phyloP scores from a whole-genome alignment of 306 rosid species.

The Albizia julibrissin region DNA sequence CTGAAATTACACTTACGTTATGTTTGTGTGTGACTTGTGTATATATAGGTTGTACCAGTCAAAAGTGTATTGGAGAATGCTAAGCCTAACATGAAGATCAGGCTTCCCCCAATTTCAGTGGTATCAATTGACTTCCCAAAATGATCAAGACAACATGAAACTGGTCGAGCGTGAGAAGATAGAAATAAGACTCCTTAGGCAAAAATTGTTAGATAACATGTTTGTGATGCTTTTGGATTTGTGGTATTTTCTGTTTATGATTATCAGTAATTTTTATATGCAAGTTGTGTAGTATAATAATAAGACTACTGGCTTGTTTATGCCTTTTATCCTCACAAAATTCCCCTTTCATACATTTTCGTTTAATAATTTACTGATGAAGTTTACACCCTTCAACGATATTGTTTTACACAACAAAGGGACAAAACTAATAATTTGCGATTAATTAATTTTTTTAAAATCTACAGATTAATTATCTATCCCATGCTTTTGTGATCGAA shows the following conservation, averaged over 20 bases:
- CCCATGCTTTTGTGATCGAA: too few species aligned
- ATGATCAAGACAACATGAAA: background rate
- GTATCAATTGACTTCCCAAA: conserved; percentile 52
- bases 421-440: background rate
- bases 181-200: background rate
- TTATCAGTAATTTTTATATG: background rate
- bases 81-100: conserved; percentile 36
- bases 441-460: too few species aligned
- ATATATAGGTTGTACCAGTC: conserved; percentile 43
- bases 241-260: background rate
- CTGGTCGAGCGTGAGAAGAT: background rate
- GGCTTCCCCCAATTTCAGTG: conserved; percentile 47
- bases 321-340: background rate
- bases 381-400: background rate
- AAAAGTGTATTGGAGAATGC: conserved; percentile 33
- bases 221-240: background rate
- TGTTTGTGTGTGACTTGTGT: background rate
- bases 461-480: too few species aligned
- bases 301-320: background rate
- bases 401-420: background rate
- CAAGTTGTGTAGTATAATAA: background rate
- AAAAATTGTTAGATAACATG: background rate
- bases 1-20: background rate
- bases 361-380: background rate
- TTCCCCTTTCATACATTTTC: background rate